A percentile compares a stretch with the other conserved stretches of the same genome.
Evolutionary conservation across 139 green algal species (phyloP).

Genomic region (Auxenochlorella pyrenoidosa): DNA sequence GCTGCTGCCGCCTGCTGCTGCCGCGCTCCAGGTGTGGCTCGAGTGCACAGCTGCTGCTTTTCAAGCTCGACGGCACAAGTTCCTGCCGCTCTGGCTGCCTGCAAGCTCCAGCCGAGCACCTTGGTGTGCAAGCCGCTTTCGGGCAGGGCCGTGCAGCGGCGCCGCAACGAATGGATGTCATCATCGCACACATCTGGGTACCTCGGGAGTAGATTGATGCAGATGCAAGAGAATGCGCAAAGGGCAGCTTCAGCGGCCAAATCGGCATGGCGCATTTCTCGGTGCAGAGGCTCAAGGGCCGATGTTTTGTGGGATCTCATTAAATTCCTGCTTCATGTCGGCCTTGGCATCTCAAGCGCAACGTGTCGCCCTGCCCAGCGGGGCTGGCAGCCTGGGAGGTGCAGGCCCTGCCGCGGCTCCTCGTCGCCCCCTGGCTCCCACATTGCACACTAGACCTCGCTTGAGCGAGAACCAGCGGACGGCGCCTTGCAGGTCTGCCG

Average conservation of each 20-base stretch:
- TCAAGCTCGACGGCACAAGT: background rate
- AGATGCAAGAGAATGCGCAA: no score
- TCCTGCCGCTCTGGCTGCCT: background rate
- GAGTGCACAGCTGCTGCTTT: background rate
- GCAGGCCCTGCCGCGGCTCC: no score
- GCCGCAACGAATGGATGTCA: background rate
- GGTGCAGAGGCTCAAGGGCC: no score
- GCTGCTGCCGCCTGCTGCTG: background rate
- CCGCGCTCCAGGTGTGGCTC: background rate
- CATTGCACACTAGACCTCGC: background rate
- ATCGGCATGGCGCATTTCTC: no score
- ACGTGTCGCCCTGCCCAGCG: background rate
- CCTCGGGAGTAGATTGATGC: no score
- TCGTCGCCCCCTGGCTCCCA: background rate
- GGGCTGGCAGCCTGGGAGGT: no score
- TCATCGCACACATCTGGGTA: background rate
- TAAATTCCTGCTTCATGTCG: background rate
- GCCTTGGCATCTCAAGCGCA: background rate
- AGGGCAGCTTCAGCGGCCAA: no score
- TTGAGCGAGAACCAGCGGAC: background rate
- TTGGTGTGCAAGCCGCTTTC: no score
- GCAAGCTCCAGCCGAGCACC: background rate
- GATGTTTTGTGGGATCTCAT: no score
- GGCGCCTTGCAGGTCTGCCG: background rate
- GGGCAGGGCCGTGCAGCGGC: background rate